These are phyloP conservation scores for Rhizopus sp. DNA, from an alignment of 371 early-diverging fungal species.

Conservation along the genomic window DNA sequence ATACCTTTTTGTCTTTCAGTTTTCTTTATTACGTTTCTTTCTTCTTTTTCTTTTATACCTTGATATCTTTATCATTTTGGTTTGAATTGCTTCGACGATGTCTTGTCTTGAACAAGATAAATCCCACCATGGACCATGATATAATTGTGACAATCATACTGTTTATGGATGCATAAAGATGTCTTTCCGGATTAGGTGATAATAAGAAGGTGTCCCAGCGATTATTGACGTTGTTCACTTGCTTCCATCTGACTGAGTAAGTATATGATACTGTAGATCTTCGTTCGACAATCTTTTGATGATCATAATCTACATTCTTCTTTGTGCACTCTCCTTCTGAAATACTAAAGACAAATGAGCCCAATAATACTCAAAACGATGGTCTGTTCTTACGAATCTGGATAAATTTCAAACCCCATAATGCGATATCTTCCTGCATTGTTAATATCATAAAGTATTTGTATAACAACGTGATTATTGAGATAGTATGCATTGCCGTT, in stretches of 20 bases:
- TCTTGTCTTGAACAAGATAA: constrained; percentile 39
- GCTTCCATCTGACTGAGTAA: constrained; percentile 51
- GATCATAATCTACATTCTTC: constrained; percentile 36
- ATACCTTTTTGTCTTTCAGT: constrained; percentile 5
- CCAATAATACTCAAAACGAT: background rate
- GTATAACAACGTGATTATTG: constrained; percentile 50
- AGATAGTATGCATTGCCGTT: constrained; percentile 27
- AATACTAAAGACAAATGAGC: constrained; percentile 19
- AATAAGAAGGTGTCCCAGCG: constrained; percentile 45
- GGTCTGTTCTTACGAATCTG: constrained; percentile 41
- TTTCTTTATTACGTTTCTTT: background rate
- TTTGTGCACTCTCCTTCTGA: constrained; percentile 39
- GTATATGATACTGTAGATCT: constrained; percentile 35
- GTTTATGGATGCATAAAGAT: constrained; percentile 33
- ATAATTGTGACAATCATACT: constrained; percentile 25
- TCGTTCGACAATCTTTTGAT: constrained; percentile 37
- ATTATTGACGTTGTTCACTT: constrained; percentile 22
- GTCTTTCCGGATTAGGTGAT: constrained; percentile 30
- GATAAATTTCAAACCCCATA: constrained; percentile 51
- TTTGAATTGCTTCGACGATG: constrained; percentile 20
- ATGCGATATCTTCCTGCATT: constrained; percentile 25
- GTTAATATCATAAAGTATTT: constrained; percentile 32
- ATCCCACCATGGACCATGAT: constrained; percentile 17
- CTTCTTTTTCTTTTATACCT: constrained; percentile 2
- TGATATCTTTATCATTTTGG: constrained; percentile 21